phyloP scores from a whole-genome alignment of 2,329 filamentous ascomycete genomes.

The Colletotrichum sp. region DNA sequence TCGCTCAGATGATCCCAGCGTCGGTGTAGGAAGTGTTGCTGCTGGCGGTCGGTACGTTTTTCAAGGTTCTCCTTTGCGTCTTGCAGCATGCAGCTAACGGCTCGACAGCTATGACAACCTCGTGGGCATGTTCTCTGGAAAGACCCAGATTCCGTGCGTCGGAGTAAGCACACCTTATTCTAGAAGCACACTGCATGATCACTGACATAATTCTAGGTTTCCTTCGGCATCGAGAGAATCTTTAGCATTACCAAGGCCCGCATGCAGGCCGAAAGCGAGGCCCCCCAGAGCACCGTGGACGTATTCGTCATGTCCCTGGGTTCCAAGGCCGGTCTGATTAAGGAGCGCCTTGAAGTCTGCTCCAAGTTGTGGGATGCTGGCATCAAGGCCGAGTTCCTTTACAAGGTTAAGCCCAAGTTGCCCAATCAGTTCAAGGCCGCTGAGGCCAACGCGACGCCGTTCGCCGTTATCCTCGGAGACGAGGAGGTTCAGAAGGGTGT shows the following conservation, averaged over 20 bases:
- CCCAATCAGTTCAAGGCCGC: slow-evolving; percentile 91
- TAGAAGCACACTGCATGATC: background rate
- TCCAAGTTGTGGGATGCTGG: slow-evolving; percentile 82
- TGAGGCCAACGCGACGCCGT: slow-evolving; percentile 78
- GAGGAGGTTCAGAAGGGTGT: slow-evolving; percentile 85
- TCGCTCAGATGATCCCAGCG: slow-evolving; percentile 76
- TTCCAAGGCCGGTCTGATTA: slow-evolving; percentile 79
- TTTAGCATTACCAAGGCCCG: slow-evolving; percentile 85
- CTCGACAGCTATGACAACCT: slow-evolving; percentile 89
- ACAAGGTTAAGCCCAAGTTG: slow-evolving; percentile 90
- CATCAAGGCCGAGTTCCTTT: slow-evolving; percentile 88
- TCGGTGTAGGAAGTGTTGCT: slow-evolving; percentile 84
- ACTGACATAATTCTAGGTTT: slow-evolving; percentile 59
- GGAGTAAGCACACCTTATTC: slow-evolving; percentile 44
- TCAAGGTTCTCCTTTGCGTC: too few species aligned
- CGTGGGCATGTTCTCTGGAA: slow-evolving; percentile 91
- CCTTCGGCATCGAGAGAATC: slow-evolving; percentile 94
- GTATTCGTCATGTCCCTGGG: slow-evolving; percentile 96
- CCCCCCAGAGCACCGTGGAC: slow-evolving; percentile 70
- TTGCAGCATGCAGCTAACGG: background rate
- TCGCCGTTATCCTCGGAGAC: slow-evolving; percentile 88
- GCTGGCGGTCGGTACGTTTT: slow-evolving; percentile 70
- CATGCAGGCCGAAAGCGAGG: slow-evolving; percentile 63
- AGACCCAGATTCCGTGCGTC: slow-evolving; percentile 85
- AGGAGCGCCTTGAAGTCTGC: slow-evolving; percentile 83